phyloP scores from a whole-genome alignment of 495 filamentous ascomycete species.

The Coniosporium apollinis region DNA sequence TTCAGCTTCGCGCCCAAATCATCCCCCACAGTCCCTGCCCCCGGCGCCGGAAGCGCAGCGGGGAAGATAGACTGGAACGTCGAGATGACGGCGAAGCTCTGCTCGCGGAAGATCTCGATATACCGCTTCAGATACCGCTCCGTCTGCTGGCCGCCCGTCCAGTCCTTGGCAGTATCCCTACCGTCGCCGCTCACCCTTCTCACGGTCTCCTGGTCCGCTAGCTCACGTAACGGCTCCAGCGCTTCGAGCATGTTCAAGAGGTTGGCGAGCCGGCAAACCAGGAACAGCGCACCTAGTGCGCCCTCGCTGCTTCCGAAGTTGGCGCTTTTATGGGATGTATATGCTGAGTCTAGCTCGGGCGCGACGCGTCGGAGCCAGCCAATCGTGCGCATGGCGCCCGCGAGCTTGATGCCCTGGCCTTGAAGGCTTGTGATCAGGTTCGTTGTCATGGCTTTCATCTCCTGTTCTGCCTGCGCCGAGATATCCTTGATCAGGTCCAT shows the following conservation, averaged over 20 bases:
- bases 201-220: constrained; percentile 74
- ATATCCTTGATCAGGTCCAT: constrained; percentile 61
- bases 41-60: constrained; percentile 19
- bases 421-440: constrained; percentile 69
- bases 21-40: background rate
- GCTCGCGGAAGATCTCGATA: constrained; percentile 95
- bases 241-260: constrained; percentile 67
- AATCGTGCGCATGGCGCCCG: constrained; percentile 78
- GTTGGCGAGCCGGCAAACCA: constrained; percentile 70
- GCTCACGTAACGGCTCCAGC: constrained; percentile 66
- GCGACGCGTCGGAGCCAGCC: constrained; percentile 80
- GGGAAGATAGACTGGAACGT: constrained; percentile 86
- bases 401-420: constrained; percentile 64
- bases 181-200: constrained; percentile 19
- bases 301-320: constrained; percentile 29
- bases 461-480: constrained; percentile 60
- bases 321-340: background rate
- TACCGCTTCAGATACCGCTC: constrained; percentile 90
- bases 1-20: constrained; percentile 13
- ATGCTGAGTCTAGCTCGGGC: constrained; percentile 50
- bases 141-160: constrained; percentile 65
- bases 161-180: constrained; percentile 16
- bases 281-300: constrained; percentile 62
- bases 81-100: constrained; percentile 86
- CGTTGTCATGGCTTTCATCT: constrained; percentile 77